Conservation (phyloP, 371 early-diverging fungal genomes). For the Caulochytrium protostelioides region DNA sequence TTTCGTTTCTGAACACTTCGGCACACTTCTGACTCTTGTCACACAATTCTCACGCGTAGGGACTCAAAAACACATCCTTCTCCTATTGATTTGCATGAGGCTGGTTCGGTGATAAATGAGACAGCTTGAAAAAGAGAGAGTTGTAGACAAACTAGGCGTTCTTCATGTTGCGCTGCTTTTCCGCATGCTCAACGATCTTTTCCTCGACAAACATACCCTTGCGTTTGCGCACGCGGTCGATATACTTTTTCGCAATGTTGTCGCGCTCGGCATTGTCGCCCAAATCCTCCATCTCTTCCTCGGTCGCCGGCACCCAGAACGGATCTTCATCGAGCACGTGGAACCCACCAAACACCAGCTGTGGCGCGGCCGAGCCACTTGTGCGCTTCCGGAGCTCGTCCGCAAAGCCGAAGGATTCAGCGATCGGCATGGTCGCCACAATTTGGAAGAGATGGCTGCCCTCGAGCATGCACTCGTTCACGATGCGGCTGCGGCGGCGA, state of each 20-base stretch:
- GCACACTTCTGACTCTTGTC: too few relatives aligned
- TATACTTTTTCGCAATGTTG: conserved; percentile 82
- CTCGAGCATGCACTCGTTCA: conserved; percentile 83
- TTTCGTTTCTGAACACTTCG: too few relatives aligned
- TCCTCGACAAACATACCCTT: conserved; percentile 82
- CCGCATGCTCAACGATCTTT: conserved; percentile 75
- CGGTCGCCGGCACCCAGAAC: conserved; percentile 92
- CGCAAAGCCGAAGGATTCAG: conserved; percentile 96
- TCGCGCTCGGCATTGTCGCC: conserved; percentile 90
- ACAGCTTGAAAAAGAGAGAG: conserved; percentile 2
- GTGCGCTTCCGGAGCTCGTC: conserved; percentile 87
- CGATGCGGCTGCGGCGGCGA: conserved; percentile 60
- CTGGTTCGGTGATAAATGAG: conserved; percentile 1
- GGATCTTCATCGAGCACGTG: conserved; percentile 83
- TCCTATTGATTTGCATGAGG: too few relatives aligned
- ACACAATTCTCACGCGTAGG: too few relatives aligned
- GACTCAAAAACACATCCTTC: too few relatives aligned
- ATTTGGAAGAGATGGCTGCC: conserved; percentile 89
- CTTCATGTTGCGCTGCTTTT: conserved; percentile 77
- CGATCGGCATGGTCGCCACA: conserved; percentile 75
- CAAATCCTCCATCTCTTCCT: conserved; percentile 88
- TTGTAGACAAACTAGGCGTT: conserved; percentile 16
- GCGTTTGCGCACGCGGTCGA: conserved; percentile 79
- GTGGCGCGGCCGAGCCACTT: conserved; percentile 83
- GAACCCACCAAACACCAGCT: conserved; percentile 78